Evolutionary conservation across 352 stramenopile species (phyloP), one percentile per base, ranked within the genome.

Genomic region (Phytophthora quininea): DNA sequence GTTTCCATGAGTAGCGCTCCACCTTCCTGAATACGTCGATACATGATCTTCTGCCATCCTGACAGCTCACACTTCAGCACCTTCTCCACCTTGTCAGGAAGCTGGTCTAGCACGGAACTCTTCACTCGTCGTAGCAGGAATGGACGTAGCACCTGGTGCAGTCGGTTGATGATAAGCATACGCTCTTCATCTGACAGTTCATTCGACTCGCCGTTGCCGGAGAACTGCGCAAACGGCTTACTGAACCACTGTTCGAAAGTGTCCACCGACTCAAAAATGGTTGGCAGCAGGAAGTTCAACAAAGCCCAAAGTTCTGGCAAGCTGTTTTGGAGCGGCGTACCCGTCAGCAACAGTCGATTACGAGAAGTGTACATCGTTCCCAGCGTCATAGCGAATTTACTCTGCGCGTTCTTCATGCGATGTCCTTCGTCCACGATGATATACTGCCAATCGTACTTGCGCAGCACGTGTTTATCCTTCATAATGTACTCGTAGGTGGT

Each of bases 311-410:
- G 76, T 74, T 98, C 93, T 11, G 97, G 93, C 4, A 99, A 69
- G 66, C 96, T 98, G 77, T 99, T 99, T 69, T 99, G 98, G 11
- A 99, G 84, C 10, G 98, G 98, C 1, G 98, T 99, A 50, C 98
- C 98, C 11, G 98, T 99, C 75, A 99, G 93, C 12, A 99, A 70
- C 7, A 99, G 78, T 40, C 96, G 89, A 40, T 93, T 93, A 32
- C 87, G 82, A 7, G 84, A 93, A 14, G 82, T 92, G 74, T 96
- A 95, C 67, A 95, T 73, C 31, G 77, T 88, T 29, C 86, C 84
- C 2, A 97, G 74, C 30, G 86, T 96, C 86, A 92, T 93, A 5
- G 87, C 85, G 48, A 97, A 95, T 65, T 97, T 97, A 49, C 87
- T 96, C 64, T 96, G 87, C 10, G 86, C 84, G 60, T 97, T 97